Evolutionary conservation across 257 asterid genomes (phyloP).

Genomic region (Solanum dulcamara): DNA sequence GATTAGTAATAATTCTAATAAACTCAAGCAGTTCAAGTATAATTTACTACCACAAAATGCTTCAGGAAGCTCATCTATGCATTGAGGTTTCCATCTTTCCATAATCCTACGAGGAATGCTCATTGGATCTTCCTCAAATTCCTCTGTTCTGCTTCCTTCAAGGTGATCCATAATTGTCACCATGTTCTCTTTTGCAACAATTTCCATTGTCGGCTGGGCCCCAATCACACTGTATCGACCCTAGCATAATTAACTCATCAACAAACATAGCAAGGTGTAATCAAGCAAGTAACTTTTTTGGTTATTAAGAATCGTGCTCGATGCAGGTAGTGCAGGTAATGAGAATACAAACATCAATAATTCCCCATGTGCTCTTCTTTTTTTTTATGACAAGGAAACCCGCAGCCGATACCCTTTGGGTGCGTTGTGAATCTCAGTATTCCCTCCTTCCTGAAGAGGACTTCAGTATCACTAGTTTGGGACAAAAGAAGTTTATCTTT

Average conservation of each 20-base stretch:
- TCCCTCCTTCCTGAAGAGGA: neutral
- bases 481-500: neutral
- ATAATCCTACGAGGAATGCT: constrained; percentile 63
- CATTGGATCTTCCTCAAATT: constrained; percentile 90
- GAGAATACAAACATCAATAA: neutral
- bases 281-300: neutral
- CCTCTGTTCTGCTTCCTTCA: constrained; percentile 40
- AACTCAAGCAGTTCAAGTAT: neutral
- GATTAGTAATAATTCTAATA: neutral
- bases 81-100: constrained; percentile 89
- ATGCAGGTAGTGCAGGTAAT: neutral
- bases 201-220: constrained; percentile 94
- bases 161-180: constrained; percentile 78
- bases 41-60: constrained; percentile 73
- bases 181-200: constrained; percentile 77
- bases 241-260: constrained; percentile 33
- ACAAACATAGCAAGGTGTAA: constrained; percentile 11
- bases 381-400: too few relatives aligned
- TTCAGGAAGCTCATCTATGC: constrained; percentile 87
- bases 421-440: neutral
- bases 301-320: neutral
- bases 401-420: too few relatives aligned
- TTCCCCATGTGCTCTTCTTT: neutral
- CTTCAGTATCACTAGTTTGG: neutral
- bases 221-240: constrained; percentile 93